Base-by-base conservation (phyloP, 2,329 filamentous ascomycete species). In the Chaetothyriales sp. region DNA sequence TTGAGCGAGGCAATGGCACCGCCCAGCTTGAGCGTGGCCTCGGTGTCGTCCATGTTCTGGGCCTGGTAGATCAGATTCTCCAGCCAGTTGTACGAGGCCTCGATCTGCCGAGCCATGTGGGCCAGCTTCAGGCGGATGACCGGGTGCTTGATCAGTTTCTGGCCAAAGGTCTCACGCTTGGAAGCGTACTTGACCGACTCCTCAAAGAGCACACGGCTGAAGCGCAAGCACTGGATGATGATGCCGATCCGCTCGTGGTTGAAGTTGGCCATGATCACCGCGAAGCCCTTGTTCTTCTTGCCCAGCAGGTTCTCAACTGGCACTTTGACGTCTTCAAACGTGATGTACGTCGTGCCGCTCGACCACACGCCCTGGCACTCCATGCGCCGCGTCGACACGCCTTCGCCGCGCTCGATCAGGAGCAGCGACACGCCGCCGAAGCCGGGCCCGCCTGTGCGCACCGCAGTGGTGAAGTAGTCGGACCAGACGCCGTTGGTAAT, bases 231-330 rank as follows among this genome's bases (percentile, higher is more conserved):
- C 71, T 98, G 92, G 73, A 96, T 96, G 71, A 96, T 89, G 70
- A 98, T 96, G 56, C 92, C 92, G 61, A 98, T 89, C 56, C 92
- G 86, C 73, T 98, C 92, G 76, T 96, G 92, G 78, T 96, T 96
- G 76, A 95, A 95, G 77, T 95, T 95, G 66, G 87, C 43, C 90
- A 96, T 96, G 75, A 98, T 90, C 65, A 94, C 88, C 78, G 89
- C 86, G 80, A 98, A 98, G 42, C 92, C 92, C 68, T 94, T 84
- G 76, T 98, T 95, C 73, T 94, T 83, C 75, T 95, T 96, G 71
- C 92, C 92, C 54, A 98, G 82, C 61, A 98, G 70, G 73, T 98
- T 96, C 77, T 95, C 90, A n/a, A 96, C 92, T 1, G 92, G 92
- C 0, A 98, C 92, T 75, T 96, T 96, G 70, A 96, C 92, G 65